Evolutionary conservation across 345 rosid genomes (phyloP).

Genomic region (Linum trigynum): DNA sequence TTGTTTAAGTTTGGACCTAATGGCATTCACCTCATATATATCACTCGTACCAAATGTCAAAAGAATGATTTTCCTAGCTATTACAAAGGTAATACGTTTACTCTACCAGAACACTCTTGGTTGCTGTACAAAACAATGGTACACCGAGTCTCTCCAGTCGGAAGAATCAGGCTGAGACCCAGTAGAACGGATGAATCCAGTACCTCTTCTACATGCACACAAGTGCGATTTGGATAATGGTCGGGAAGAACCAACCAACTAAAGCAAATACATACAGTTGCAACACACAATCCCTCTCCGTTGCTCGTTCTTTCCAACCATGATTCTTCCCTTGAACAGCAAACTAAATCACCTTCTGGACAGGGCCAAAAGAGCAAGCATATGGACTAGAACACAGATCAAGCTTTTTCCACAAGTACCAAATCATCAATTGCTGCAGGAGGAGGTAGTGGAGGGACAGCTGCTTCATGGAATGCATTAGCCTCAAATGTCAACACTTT

Average conservation of each 20-base stretch:
- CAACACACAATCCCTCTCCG: conserved; percentile 9
- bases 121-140: neutral
- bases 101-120: too few relatives aligned
- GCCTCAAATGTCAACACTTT: conserved; percentile 14
- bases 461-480: conserved; percentile 9
- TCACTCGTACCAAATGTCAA: too few relatives aligned
- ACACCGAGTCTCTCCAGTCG: neutral
- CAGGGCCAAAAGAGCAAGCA: conserved; percentile 22
- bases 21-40: too few relatives aligned
- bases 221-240: conserved; percentile 32
- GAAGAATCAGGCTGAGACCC: neutral
- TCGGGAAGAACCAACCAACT: conserved; percentile 36
- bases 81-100: too few relatives aligned
- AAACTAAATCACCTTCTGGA: conserved; percentile 13
- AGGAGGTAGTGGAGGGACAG: conserved; percentile 25
- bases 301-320: conserved; percentile 22
- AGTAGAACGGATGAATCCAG: neutral
- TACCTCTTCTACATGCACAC: conserved; percentile 13
- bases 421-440: conserved; percentile 32
- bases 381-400: conserved; percentile 5
- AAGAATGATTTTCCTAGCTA: too few relatives aligned
- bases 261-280: conserved; percentile 5
- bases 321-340: conserved; percentile 26
- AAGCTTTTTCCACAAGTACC: conserved; percentile 13
- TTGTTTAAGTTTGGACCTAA: too few relatives aligned